A percentile compares a stretch with the other conserved stretches of the same genome.
Conservation (phyloP, 2,329 filamentous ascomycete species). For the Shiraia sp. region DNA sequence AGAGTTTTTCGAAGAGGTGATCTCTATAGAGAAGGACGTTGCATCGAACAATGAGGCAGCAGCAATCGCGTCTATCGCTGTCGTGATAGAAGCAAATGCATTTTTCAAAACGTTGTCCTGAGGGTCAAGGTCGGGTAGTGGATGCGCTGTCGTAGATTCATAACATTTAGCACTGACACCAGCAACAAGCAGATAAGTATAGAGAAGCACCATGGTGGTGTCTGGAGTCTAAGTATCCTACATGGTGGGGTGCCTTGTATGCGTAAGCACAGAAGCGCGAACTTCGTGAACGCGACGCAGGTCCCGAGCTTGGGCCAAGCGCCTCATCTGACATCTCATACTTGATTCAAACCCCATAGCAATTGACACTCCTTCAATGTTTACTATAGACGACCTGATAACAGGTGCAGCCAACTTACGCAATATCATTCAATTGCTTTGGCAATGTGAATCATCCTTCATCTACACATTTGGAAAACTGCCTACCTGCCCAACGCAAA, state of each 20-base stretch:
- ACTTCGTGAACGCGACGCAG: too few species aligned
- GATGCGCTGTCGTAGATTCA: conserved; percentile 45
- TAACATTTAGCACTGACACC: conserved; percentile 34
- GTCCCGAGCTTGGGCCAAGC: too few species aligned
- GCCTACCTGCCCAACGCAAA: too few species aligned
- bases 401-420: too few species aligned
- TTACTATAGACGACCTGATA: too few species aligned
- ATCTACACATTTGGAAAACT: too few species aligned
- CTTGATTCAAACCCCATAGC: too few species aligned
- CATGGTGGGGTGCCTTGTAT: not conserved
- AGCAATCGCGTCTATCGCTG: conserved; percentile 26
- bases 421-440: too few species aligned
- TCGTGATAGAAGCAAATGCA: conserved; percentile 36
- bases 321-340: too few species aligned
- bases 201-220: conserved; percentile 17
- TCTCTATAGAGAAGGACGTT: conserved; percentile 47
- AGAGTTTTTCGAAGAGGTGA: conserved; percentile 45
- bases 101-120: conserved; percentile 31
- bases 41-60: conserved; percentile 34
- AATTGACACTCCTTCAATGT: too few species aligned
- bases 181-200: conserved; percentile 9
- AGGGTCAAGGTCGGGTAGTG: conserved; percentile 36
- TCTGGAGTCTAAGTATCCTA: conserved; percentile 4
- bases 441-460: too few species aligned
- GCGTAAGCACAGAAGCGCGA: too few species aligned